Evolutionary conservation across 345 rosid genomes (phyloP), one percentile per base, ranked within the genome.

Genomic region (Sonneratia alba): DNA sequence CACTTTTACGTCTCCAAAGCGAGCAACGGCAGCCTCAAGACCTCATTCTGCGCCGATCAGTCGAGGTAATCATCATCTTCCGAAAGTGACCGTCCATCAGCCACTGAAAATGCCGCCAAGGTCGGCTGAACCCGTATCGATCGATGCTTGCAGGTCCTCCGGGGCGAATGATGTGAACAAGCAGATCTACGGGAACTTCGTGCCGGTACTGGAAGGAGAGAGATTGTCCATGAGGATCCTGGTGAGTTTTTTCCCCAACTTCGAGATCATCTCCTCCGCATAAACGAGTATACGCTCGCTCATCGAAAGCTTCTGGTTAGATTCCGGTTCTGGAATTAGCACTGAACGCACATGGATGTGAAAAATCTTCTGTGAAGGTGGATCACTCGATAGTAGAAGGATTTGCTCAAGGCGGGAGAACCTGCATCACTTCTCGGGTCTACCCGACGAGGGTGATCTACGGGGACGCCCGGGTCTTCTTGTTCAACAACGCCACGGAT

Each of bases 361-460:
- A 15, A 22, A 51, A 24, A 1, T 56, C 22, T 16, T 37, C 9
- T 42, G 18, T n/a, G 40, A 2, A 89, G 92, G 85, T 89, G 71
- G 95, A 91, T 79, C 98, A 94, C 83, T 86, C 96, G 3, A 84
- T 89, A 10, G 81, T 89, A 12, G 96, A 89, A 78, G 86, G 87
- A 72, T 91, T 89, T 67, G 98, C 87, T 34, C 97, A 86, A 81
- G 93, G 93, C 36, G 98, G 97, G 16, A 83, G 98, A 78, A 75
- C 89, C 57, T 68, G 77, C 59, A 86, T 89, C 38, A 82, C 96
- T 2, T 82, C 94, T 4, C 68, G 97, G 66, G 86, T 83, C 18
- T 93, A 88, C 79, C 96, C 98, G 19, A 93, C 94, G 18, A 84
- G 69, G 71, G 97, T 96, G 14, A 82, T 94, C 38, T 85, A 88